phyloP scores from a whole-genome alignment of 2,329 filamentous ascomycete species.

The Cylindrodendrum hubeiense region DNA sequence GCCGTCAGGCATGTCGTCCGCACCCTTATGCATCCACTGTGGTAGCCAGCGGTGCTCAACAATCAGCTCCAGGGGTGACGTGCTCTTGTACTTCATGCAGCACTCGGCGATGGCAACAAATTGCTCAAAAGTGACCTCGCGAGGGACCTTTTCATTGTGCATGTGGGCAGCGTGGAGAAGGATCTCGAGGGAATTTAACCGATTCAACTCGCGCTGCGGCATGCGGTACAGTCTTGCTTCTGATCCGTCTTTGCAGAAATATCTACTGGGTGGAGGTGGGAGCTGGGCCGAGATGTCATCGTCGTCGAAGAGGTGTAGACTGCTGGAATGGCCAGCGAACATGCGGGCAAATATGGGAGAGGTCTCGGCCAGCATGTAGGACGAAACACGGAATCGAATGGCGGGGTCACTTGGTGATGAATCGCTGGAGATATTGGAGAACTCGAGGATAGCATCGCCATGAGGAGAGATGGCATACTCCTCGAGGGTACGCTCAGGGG shows the following conservation, averaged over 20 bases:
- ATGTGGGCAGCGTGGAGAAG: conserved; percentile 65
- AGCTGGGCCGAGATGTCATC: conserved; percentile 52
- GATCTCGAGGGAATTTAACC: conserved; percentile 56
- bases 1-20: conserved; percentile 62
- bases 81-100: conserved; percentile 64
- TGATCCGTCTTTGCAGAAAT: conserved; percentile 57
- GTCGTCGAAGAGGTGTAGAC: conserved; percentile 50
- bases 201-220: conserved; percentile 63
- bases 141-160: conserved; percentile 60
- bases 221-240: conserved; percentile 63
- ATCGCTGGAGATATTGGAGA: conserved; percentile 57
- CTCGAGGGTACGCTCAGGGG: conserved; percentile 52
- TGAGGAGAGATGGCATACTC: conserved; percentile 58
- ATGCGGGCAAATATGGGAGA: conserved; percentile 65
- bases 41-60: conserved; percentile 66
- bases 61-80: conserved; percentile 61
- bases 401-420: conserved; percentile 51
- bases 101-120: conserved; percentile 66
- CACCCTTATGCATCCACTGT: conserved; percentile 62
- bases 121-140: conserved; percentile 59
- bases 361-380: conserved; percentile 62
- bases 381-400: conserved; percentile 64
- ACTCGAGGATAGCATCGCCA: conserved; percentile 66
- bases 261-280: conserved; percentile 50
- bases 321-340: conserved; percentile 51